Conservation (phyloP, 1,284 basidiomycete species). For the Dichomitus squalens region DNA sequence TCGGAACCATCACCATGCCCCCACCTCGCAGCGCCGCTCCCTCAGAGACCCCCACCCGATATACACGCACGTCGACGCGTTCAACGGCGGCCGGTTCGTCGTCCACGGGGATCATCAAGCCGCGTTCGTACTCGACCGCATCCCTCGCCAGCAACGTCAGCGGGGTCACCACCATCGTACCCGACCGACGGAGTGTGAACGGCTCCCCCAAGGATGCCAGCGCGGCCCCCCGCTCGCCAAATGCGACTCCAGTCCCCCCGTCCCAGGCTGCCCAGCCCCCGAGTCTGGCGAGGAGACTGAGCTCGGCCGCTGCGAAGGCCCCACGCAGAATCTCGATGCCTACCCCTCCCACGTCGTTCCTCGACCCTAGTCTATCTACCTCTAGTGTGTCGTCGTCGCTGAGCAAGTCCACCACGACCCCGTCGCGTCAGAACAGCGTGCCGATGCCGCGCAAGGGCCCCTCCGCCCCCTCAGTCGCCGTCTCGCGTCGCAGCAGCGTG, state of each 20-base stretch:
- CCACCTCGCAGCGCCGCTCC: slow-evolving; percentile 30
- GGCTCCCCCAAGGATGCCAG: slow-evolving; percentile 18
- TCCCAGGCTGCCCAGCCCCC: slow-evolving; percentile 25
- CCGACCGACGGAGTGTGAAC: slow-evolving; percentile 30
- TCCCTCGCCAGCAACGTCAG: slow-evolving; percentile 36
- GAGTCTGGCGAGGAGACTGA: slow-evolving; percentile 19
- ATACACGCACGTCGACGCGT: slow-evolving; percentile 31
- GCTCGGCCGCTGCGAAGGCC: slow-evolving; percentile 15
- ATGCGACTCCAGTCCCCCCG: slow-evolving; percentile 34
- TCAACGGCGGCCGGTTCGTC: slow-evolving; percentile 34
- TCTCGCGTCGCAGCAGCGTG: slow-evolving; percentile 26
- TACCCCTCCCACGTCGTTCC: slow-evolving; percentile 31
- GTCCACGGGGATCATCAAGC: slow-evolving; percentile 31
- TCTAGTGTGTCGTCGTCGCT: slow-evolving; percentile 25
- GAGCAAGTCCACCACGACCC: slow-evolving; percentile 24
- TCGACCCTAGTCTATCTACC: slow-evolving; percentile 27
- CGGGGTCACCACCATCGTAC: slow-evolving; percentile 46
- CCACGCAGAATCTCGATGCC: slow-evolving; percentile 29
- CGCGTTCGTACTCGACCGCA: slow-evolving; percentile 36
- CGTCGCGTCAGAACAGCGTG: slow-evolving; percentile 27
- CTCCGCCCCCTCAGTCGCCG: slow-evolving; percentile 23
- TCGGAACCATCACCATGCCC: slow-evolving; percentile 27
- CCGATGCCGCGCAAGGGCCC: slow-evolving; percentile 20
- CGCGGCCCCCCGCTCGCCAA: slow-evolving; percentile 27
- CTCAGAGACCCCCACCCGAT: slow-evolving; percentile 40